Evolutionary conservation across 1,139 yeast species (phyloP), one percentile per base, ranked within the genome.

Genomic region (Debaryomycetaceae sp.): DNA sequence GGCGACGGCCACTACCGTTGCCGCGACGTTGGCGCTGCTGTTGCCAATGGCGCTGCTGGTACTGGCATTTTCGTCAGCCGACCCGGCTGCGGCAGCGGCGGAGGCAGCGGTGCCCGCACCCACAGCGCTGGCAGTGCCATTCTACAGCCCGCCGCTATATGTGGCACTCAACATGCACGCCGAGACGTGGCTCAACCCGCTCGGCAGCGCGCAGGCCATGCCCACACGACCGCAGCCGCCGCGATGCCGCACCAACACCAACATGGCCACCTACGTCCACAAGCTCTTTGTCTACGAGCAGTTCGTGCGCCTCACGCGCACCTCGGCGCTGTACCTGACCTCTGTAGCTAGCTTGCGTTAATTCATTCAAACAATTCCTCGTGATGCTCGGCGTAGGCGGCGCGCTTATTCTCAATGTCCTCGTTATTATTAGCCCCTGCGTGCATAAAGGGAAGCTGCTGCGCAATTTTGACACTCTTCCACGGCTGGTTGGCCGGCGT

Each of bases 391-490:
- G 31, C 32, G 13, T 4, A 5, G 13, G 31, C 28, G 8, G n/a
- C 5, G 13, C 5, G 13, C 34, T 28, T 26, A 5, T 17, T 12
- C 28, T 26, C 23, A 1, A 42, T 41, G 14, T 37, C 38, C 18
- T 45, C 44, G 17, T 33, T 37, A 29, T 37, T 38, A 12, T 36
- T 40, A 12, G 38, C 28, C 28, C 48, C 51, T 15, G 46, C 49
- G 34, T 56, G 54, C 36, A 51, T 48, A 20, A 41, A 47, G 7
- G 67, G 68, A 42, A 56, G 47, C 11, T 45, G 49, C 18, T 43
- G 45, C 2, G 67, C 72, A 35, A 66, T 61, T 15, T 47, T 44
- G 13, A 62, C 69, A 12, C 53, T 60, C 39, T 58, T 46, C 69
- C 68, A 62, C 3, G 68, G 68, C 34, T 53, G 43, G 36, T 38